Conservation (phyloP, 306 rosid species). For the Ormosia semicastrata region DNA sequence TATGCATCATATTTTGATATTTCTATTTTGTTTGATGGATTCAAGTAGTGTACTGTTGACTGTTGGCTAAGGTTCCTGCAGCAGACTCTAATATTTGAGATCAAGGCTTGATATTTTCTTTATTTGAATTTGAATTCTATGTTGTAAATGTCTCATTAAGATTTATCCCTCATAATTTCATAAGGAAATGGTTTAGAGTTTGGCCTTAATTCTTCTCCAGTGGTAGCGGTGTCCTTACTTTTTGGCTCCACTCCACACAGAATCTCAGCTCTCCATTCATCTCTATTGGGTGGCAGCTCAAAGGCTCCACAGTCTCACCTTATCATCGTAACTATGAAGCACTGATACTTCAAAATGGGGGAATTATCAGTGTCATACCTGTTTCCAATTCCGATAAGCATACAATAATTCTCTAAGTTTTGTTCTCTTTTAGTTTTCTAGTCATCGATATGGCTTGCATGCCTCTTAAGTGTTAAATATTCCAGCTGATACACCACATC, state of each 20-base stretch:
- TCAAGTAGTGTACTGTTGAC: background rate
- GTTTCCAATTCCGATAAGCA: background rate
- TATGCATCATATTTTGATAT: slow-evolving; percentile 7
- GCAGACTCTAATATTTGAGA: background rate
- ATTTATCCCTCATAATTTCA: background rate
- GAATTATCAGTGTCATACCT: background rate
- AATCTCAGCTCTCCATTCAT: background rate
- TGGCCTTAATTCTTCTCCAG: background rate
- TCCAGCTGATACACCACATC: background rate
- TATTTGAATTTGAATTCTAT: background rate
- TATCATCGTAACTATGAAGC: background rate
- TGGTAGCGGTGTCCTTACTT: background rate
- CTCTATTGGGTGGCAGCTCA: background rate
- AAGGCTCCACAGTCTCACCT: background rate
- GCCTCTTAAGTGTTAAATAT: no score
- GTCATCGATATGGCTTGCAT: no score
- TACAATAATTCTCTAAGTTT: background rate
- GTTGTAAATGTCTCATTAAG: background rate
- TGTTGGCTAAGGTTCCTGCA: slow-evolving; percentile 7
- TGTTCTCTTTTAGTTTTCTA: no score
- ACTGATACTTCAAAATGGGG: background rate
- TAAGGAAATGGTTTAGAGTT: background rate
- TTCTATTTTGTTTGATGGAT: slow-evolving; percentile 17
- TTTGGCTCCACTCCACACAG: background rate
- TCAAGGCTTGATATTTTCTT: background rate